A percentile compares a stretch with the other conserved stretches of the same genome.
Conservation (phyloP, 495 filamentous ascomycete genomes). For the Aspergillus avenaceus region DNA sequence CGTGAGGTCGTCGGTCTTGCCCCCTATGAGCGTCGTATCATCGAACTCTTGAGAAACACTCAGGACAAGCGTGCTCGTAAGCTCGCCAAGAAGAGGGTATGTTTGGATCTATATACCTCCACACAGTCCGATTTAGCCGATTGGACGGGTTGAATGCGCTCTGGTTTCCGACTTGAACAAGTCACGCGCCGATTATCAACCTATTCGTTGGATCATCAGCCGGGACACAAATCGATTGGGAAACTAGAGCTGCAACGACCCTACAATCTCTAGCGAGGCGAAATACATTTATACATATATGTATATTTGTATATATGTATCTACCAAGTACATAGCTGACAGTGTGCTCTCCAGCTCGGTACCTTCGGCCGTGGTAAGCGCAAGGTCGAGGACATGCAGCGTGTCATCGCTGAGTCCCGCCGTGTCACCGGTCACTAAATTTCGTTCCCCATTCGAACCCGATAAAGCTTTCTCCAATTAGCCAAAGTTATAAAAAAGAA, state of each 20-base stretch:
- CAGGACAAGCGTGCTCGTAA: slow-evolving; percentile 99
- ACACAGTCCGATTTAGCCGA: too few relatives aligned
- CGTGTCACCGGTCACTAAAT: slow-evolving; percentile 71
- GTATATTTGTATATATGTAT: too few relatives aligned
- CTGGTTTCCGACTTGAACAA: too few relatives aligned
- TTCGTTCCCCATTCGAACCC: slow-evolving; percentile 27
- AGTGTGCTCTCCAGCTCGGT: slow-evolving; percentile 60
- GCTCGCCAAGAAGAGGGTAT: slow-evolving; percentile 97
- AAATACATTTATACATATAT: too few relatives aligned
- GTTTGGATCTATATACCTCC: slow-evolving; percentile 30
- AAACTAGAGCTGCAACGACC: too few relatives aligned
- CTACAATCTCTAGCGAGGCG: too few relatives aligned
- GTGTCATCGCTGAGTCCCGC: slow-evolving; percentile 94
- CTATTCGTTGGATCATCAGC: background rate
- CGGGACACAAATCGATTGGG: too few relatives aligned
- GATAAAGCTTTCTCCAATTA: slow-evolving; percentile 25
- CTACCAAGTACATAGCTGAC: background rate
- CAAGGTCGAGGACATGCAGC: slow-evolving; percentile 97
- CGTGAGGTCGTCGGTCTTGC: slow-evolving; percentile 91
- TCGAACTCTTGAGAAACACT: slow-evolving; percentile 96
- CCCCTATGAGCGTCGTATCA: slow-evolving; percentile 96
- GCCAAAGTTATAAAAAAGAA: slow-evolving; percentile 11
- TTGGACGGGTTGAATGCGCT: background rate
- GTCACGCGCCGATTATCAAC: too few relatives aligned
- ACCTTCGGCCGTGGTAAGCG: slow-evolving; percentile 96